Evolutionary conservation across 2,329 filamentous ascomycete species (phyloP), one percentile per base, ranked within the genome.

Genomic region (Botrytis sinoallii): DNA sequence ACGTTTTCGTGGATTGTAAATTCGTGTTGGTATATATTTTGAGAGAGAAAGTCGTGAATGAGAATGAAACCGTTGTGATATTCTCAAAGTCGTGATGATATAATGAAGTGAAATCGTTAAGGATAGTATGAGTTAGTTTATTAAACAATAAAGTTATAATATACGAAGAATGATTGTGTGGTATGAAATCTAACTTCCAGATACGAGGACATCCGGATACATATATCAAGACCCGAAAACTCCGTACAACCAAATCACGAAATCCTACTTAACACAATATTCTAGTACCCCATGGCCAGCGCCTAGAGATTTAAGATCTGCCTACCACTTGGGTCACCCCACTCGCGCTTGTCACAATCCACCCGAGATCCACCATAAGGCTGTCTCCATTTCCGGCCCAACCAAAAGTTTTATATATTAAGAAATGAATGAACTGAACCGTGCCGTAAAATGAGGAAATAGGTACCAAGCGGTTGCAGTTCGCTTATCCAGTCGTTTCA

Each of bases 331-430:
- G 10, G 35, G 48, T 35, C 48, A 68, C 66, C 35, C 65, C 65
- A 68, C 65, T 55, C 32, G 65, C 65, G 65, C 65, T 68, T 68
- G 65, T 40, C 46, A 55, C 46, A 68, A 55, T 55, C 65, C 65
- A 69, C n/a, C 18, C 66, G 66, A 25, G 52, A 69, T 57, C 66
- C 48, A 69, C 66, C 48, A 57, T 69, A 69, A 59, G 66, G 66
- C 66, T 69, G 66, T 69, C 48, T 69, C 66, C 25, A 29, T 69
- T 69, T 52, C 48, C 38, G 66, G 57, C 18, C 35, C 66, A 69
- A 57, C 66, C 66, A 69, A 16, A 44, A 5, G 16, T 32, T 42
- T 20, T 38, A 32, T 57, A 59, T 44, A 69, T 32, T 59, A 57
- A 59, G 66, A 69, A 57, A 25, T 20, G 35, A 57, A 8, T 57